Evolutionary conservation across 805 yeast species (phyloP).

Genomic region (Starmera pachycereana): DNA sequence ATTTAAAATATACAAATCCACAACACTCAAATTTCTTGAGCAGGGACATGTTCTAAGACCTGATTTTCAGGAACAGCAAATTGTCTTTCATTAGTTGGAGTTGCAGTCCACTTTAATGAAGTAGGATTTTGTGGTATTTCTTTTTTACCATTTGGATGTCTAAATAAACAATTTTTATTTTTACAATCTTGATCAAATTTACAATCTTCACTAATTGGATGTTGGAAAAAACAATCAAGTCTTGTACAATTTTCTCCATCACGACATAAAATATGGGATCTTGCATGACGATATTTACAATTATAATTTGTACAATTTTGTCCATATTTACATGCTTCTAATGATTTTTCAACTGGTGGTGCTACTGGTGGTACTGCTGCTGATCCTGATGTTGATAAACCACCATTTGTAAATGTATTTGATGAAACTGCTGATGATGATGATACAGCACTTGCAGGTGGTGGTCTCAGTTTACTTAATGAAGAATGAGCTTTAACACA

Average conservation of each 20-base stretch:
- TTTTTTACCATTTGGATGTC: conserved; percentile 73
- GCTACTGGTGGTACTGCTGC: conserved; percentile 17
- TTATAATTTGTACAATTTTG: conserved; percentile 61
- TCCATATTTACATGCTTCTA: conserved; percentile 82
- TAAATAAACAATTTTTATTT: conserved; percentile 59
- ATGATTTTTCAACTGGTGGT: conserved; percentile 31
- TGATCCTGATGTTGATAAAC: too few species aligned
- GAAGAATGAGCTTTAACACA: conserved; percentile 83
- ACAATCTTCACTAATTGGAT: conserved; percentile 73
- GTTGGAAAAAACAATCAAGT: conserved; percentile 73
- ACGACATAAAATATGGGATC: conserved; percentile 63
- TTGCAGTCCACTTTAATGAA: conserved; percentile 16
- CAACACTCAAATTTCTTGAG: conserved; percentile 24
- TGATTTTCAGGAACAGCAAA: conserved; percentile 74
- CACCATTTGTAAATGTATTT: conserved; percentile 14
- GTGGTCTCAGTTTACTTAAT: conserved; percentile 37
- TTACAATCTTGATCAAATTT: conserved; percentile 70
- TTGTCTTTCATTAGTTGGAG: conserved; percentile 44
- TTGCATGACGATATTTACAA: conserved; percentile 83
- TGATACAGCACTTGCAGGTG: too few species aligned
- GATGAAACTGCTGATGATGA: conserved; percentile 9
- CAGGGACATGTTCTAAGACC: conserved; percentile 58
- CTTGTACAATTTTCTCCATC: conserved; percentile 73
- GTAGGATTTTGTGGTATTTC: conserved; percentile 13
- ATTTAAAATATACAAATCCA: too few species aligned